Base-by-base conservation (phyloP, 1,139 yeast genomes). In the Tardiomyces digboiensis region DNA sequence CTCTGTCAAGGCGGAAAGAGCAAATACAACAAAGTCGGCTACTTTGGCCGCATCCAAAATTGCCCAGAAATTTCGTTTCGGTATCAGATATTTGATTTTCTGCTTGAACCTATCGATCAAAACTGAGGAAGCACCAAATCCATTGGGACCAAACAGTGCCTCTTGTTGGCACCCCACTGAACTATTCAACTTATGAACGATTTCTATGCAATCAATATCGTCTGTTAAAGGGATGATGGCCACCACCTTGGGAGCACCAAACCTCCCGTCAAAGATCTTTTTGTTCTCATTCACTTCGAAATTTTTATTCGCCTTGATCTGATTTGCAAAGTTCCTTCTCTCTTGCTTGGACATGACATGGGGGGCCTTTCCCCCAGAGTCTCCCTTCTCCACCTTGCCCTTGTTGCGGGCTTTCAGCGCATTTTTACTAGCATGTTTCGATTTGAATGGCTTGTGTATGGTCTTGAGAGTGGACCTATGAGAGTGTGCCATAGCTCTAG, bases 391-490 rank as follows among this genome's bases (percentile, higher is more conserved):
- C 33, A 91, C 87, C 63, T 87, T 88, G 50, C 97, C 97, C 62
- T 89, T 89, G 54, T 70, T 71, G 48, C 76, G 72, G 51, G 85
- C 83, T 61, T 87, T 89, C 57, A 88, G 63, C 44, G 88, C 79
- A 46, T 96, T 86, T 60, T 91, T 91, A n/a, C 94, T 77, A 19
- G 96, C 78, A 69, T 91, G 97, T 59, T 80, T 82, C 7, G 95
- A 79, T 61, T 91, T 91, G 74, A 87, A 91, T 10, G 91, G 75
- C 67, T 91, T 91, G 57, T 89, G 95, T 44, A 80, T 80, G 62
- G 81, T 82, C 65, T 87, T 89, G 45, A 84, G 69, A 8, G 95
- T 79, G 16, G 91, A 73, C 60, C 97, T 75, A 61, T 89, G 97
- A 8, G 37, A 33, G 19, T 33, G 37, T 8, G 19, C 37, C 37